These are phyloP conservation scores for Schizosaccharomyces versatilis DNA, from an alignment of 1,139 yeast genomes.

Conservation along the genomic window DNA sequence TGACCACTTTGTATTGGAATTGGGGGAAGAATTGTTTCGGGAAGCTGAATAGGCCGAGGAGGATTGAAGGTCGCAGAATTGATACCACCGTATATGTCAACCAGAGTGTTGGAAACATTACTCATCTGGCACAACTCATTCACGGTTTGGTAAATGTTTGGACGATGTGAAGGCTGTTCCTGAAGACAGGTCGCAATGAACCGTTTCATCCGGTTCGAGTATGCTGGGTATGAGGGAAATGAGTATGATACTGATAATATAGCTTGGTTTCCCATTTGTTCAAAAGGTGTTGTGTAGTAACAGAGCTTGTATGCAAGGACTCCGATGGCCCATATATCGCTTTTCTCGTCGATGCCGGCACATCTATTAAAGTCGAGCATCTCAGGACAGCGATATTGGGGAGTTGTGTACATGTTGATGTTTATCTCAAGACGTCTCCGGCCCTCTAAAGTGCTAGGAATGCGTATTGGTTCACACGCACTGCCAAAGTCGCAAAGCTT, in stretches of 20 bases:
- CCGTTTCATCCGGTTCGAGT: slow-evolving; percentile 16
- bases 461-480: slow-evolving; percentile 43
- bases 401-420: slow-evolving; percentile 76
- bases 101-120: slow-evolving; percentile 13
- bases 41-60: slow-evolving; percentile 7
- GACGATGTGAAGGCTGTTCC: slow-evolving; percentile 61
- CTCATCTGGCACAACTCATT: slow-evolving; percentile 44
- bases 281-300: slow-evolving; percentile 89
- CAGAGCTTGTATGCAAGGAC: slow-evolving; percentile 75
- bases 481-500: slow-evolving; percentile 92
- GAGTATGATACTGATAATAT: slow-evolving; percentile 39
- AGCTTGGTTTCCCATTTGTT: slow-evolving; percentile 49
- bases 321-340: slow-evolving; percentile 94
- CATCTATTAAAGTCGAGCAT: slow-evolving; percentile 78
- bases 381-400: slow-evolving; percentile 93
- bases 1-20: slow-evolving; percentile 10
- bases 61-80: slow-evolving; percentile 10
- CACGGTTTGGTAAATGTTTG: slow-evolving; percentile 66
- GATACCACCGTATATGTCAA: slow-evolving; percentile 5
- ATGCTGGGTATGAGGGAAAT: slow-evolving; percentile 29
- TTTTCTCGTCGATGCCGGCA: slow-evolving; percentile 76
- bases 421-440: slow-evolving; percentile 54
- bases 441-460: slow-evolving; percentile 46
- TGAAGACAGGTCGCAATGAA: slow-evolving; percentile 58
- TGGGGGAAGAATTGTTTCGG: slow-evolving; percentile 7